Evolutionary conservation across 2,329 filamentous ascomycete genomes (phyloP).

Genomic region (Westerdykella ornata): DNA sequence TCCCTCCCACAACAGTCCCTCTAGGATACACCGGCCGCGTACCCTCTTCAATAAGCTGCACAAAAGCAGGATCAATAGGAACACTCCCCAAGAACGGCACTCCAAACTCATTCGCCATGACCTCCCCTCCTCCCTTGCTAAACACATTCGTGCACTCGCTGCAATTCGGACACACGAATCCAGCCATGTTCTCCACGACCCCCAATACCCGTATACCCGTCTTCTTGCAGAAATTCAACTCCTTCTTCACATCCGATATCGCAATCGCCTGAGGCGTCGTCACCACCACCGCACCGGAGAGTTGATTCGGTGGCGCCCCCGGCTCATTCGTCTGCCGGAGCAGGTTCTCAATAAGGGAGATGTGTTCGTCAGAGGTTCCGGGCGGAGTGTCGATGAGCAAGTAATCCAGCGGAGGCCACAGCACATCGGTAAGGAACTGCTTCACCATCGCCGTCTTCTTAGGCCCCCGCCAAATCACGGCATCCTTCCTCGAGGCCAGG

Average conservation of each 20-base stretch:
- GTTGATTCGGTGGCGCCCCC: slow-evolving; percentile 48
- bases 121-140: slow-evolving; percentile 77
- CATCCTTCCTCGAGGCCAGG: slow-evolving; percentile 73
- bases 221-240: slow-evolving; percentile 88
- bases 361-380: slow-evolving; percentile 94
- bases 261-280: slow-evolving; percentile 94
- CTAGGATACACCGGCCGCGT: slow-evolving; percentile 60
- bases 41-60: slow-evolving; percentile 73
- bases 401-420: slow-evolving; percentile 83
- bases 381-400: slow-evolving; percentile 93
- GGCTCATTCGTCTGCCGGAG: slow-evolving; percentile 39
- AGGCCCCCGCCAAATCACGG: slow-evolving; percentile 93
- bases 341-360: slow-evolving; percentile 80
- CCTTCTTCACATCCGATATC: slow-evolving; percentile 88
- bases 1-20: slow-evolving; percentile 49
- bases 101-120: slow-evolving; percentile 80
- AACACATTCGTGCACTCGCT: slow-evolving; percentile 90
- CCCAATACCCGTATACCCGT: slow-evolving; percentile 73
- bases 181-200: slow-evolving; percentile 95
- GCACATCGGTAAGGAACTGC: slow-evolving; percentile 86
- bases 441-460: slow-evolving; percentile 99
- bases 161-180: slow-evolving; percentile 72
- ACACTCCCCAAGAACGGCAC: slow-evolving; percentile 81
- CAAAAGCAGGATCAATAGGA: slow-evolving; percentile 89
- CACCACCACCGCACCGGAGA: slow-evolving; percentile 85